Evolutionary conservation across 2,329 filamentous ascomycete genomes (phyloP).

Genomic region (Rachicladosporium sp.): DNA sequence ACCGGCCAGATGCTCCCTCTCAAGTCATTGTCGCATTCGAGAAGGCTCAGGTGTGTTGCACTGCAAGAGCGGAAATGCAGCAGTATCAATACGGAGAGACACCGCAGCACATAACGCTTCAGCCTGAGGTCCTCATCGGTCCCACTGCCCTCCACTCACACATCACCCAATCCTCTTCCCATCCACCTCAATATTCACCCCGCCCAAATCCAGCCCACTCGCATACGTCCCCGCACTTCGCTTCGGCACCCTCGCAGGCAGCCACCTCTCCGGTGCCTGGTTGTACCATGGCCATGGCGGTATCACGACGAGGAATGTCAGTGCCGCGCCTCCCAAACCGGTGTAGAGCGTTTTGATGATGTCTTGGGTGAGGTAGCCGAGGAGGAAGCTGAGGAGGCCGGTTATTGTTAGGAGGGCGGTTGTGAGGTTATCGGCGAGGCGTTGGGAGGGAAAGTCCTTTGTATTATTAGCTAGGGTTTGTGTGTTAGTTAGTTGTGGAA

Average conservation of each 20-base stretch:
- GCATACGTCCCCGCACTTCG: constrained; percentile 16
- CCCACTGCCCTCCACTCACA: too few relatives aligned
- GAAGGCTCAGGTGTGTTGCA: too few relatives aligned
- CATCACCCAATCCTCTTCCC: constrained; percentile 39
- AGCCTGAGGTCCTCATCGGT: too few relatives aligned
- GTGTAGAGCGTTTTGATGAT: constrained; percentile 76
- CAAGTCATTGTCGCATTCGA: too few relatives aligned
- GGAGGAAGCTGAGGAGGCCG: constrained; percentile 65
- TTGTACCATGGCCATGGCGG: constrained; percentile 96
- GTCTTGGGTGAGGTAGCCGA: constrained; percentile 73
- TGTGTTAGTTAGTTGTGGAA: background rate
- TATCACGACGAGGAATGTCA: constrained; percentile 69
- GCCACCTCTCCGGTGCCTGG: constrained; percentile 70
- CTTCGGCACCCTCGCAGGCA: constrained; percentile 40
- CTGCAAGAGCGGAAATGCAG: too few relatives aligned
- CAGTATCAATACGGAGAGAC: too few relatives aligned
- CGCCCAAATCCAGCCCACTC: constrained; percentile 14
- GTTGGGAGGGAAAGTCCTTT: constrained; percentile 66
- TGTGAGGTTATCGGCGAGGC: constrained; percentile 65
- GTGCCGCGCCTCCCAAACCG: constrained; percentile 62
- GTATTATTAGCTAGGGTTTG: constrained; percentile 17
- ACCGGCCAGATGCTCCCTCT: too few relatives aligned
- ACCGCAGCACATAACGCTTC: too few relatives aligned
- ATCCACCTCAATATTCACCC: constrained; percentile 39
- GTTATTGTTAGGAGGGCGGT: constrained; percentile 59